Evolutionary conservation across 495 filamentous ascomycete genomes (phyloP), one percentile per base, ranked within the genome.

Genomic region (Penicillium simplicissimum): DNA sequence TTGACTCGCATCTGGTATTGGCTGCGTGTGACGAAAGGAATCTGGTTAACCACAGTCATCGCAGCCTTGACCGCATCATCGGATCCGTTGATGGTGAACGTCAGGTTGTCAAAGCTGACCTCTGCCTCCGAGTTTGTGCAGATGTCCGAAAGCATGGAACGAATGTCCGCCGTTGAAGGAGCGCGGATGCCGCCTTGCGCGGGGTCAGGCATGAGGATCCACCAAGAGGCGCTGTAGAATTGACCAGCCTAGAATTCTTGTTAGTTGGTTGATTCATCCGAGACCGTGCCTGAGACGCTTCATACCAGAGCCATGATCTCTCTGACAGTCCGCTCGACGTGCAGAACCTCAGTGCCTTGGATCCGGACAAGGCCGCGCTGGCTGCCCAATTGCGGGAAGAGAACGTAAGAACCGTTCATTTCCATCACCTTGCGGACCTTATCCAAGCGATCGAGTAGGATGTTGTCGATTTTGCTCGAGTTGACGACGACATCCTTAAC

Each of bases 361-460:
- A 98, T 88, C 21, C 95, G 87, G 63, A 98, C 88, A 36, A 88
- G 74, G 53, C 85, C 88, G 17, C 88, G 87, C 67, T 91, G 87
- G 57, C 90, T 90, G 19, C 91, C 95, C 37, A 98, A 82, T 21
- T 87, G 83, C 5, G 94, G 93, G 57, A 98, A 90, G 58, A 96
- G 84, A 63, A 98, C 89, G 75, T 93, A 96, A 7, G 94, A 93
- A 9, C 93, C 94, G 69, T 98, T 98, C 55, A 88, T 87, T 71
- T 98, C 95, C 81, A 96, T 96, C 51, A 98, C 96, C 83, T 96
- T 97, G 60, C 92, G 88, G 34, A 97, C 91, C 71, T 98, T 97
- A 73, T 98, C 94, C 69, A 98, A 82, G 13, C 96, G 90, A 56
- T 90, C 88, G 17, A 98, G 87, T 52, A 98, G 70, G 61, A 98